Conservation (phyloP, 371 early-diverging fungal genomes). For the Conidiobolus incongruus region DNA sequence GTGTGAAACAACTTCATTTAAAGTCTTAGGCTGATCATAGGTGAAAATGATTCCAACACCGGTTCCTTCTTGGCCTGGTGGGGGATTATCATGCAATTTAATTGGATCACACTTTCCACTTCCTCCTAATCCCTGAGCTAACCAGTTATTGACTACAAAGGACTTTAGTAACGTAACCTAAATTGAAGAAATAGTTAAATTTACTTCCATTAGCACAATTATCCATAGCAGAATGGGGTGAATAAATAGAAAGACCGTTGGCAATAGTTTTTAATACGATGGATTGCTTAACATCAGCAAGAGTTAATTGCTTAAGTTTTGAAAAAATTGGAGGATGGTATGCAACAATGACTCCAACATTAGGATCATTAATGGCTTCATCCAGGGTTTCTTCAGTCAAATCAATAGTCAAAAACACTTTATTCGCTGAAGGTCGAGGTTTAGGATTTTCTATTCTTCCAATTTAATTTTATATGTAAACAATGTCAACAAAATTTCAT, state of each 20-base stretch:
- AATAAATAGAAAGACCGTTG: constrained; percentile 76
- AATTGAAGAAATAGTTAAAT: constrained; percentile 1
- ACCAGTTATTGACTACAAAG: constrained; percentile 65
- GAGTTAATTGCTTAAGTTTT: constrained; percentile 56
- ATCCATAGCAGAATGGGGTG: constrained; percentile 95
- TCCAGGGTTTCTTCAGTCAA: constrained; percentile 69
- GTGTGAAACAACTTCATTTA: constrained; percentile 26
- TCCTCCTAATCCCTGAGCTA: constrained; percentile 35
- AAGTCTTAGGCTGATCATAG: constrained; percentile 23
- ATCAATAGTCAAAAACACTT: constrained; percentile 91
- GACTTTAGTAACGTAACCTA: too few relatives aligned
- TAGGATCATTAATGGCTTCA: constrained; percentile 64
- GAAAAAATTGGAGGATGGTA: constrained; percentile 96
- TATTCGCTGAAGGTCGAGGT: constrained; percentile 1
- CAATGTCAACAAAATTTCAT: too few relatives aligned
- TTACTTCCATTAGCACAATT: constrained; percentile 52
- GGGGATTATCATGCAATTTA: constrained; percentile 26
- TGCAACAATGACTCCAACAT: constrained; percentile 70
- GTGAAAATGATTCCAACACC: constrained; percentile 54
- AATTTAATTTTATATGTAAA: background rate
- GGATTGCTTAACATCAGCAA: constrained; percentile 47
- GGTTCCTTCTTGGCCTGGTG: constrained; percentile 34
- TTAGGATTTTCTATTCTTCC: constrained; percentile 3
- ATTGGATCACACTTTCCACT: constrained; percentile 17
- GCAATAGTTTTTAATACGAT: constrained; percentile 67